Conservation (phyloP, 2,329 filamentous ascomycete genomes). For the Xylariaceae sp. region DNA sequence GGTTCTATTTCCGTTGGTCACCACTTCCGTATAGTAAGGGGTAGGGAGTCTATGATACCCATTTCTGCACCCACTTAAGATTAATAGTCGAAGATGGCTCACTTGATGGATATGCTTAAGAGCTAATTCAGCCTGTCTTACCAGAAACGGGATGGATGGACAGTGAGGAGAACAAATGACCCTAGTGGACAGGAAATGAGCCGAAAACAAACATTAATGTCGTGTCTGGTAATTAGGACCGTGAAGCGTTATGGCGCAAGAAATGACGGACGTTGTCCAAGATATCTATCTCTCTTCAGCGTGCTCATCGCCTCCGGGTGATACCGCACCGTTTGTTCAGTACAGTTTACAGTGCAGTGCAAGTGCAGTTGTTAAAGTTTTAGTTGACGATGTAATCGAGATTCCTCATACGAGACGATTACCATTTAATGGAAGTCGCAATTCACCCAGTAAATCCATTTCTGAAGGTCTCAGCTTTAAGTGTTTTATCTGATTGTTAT, state of each 20-base stretch:
- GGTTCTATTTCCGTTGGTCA: constrained; percentile 22
- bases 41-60: constrained; percentile 26
- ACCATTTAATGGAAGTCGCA: no score
- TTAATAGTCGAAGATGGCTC: constrained; percentile 23
- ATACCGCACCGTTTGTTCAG: constrained; percentile 31
- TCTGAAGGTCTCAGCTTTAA: no score
- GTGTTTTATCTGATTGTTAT: no score
- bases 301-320: constrained; percentile 17
- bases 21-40: constrained; percentile 24
- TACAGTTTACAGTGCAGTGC: constrained; percentile 19
- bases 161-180: constrained; percentile 3
- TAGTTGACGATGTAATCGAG: constrained; percentile 34
- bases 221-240: constrained; percentile 14
- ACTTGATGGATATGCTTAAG: constrained; percentile 29
- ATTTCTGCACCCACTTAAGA: constrained; percentile 16
- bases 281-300: constrained; percentile 29
- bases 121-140: constrained; percentile 30
- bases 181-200: constrained; percentile 7
- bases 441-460: background rate
- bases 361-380: constrained; percentile 18
- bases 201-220: constrained; percentile 3
- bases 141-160: constrained; percentile 11
- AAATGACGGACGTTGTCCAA: constrained; percentile 22
- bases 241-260: constrained; percentile 16
- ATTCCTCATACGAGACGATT: constrained; percentile 46